Percentiles rank a stretch among this genome's conserved stretches.
Evolutionary conservation across 176 grass and related monocot species (phyloP).

Genomic region (Tuctoria greenei): DNA sequence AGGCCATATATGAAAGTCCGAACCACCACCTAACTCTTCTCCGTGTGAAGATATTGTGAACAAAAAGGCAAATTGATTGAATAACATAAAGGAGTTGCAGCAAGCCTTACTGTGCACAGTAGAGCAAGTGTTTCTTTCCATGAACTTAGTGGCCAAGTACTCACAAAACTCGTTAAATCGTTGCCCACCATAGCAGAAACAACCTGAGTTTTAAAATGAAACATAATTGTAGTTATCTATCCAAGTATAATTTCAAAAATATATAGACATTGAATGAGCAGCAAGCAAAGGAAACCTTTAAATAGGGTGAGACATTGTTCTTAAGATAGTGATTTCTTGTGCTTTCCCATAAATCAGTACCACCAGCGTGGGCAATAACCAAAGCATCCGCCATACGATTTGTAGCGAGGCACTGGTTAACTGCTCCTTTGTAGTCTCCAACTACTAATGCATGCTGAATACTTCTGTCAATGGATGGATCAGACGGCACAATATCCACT

Average conservation of each 20-base stretch:
- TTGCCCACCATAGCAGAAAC: constrained; percentile 95
- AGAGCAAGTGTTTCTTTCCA: constrained; percentile 99
- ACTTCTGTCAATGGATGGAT: constrained; percentile 70
- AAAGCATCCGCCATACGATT: constrained; percentile 99
- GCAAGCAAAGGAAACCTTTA: constrained; percentile 58
- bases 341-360: constrained; percentile 79
- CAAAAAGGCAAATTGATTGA: neutral
- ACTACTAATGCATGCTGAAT: constrained; percentile 95
- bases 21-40: constrained; percentile 21
- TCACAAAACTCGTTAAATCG: constrained; percentile 83
- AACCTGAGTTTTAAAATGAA: constrained; percentile 60
- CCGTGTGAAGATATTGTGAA: neutral
- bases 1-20: neutral
- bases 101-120: constrained; percentile 83
- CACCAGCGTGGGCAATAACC: constrained; percentile 95
- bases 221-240: constrained; percentile 20
- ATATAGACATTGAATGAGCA: constrained; percentile 3
- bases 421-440: constrained; percentile 93
- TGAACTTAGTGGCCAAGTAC: constrained; percentile 85
- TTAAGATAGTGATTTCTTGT: constrained; percentile 84
- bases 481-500: constrained; percentile 48
- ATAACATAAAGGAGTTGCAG: constrained; percentile 11
- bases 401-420: constrained; percentile 71
- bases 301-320: constrained; percentile 73
- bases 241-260: constrained; percentile 16